Conservation (phyloP, 805 yeast species). For the Brettanomyces sp. region DNA sequence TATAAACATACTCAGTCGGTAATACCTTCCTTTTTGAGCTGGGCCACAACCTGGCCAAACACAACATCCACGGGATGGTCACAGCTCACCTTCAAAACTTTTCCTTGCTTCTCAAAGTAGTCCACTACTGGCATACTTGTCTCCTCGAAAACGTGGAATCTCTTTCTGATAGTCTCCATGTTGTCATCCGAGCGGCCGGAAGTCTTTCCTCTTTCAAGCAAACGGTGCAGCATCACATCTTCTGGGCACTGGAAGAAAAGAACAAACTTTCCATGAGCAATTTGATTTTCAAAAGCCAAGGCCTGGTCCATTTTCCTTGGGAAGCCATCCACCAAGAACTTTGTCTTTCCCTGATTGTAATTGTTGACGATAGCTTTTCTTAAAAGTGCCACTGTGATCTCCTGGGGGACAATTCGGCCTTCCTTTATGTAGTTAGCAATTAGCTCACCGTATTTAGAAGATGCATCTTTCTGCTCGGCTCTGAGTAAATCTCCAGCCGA, state of each 20-base stretch:
- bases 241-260: conserved; percentile 79
- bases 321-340: conserved; percentile 88
- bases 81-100: conserved; percentile 73
- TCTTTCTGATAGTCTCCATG: conserved; percentile 78
- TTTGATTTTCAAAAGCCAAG: conserved; percentile 71
- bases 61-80: conserved; percentile 76
- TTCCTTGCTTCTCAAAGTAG: conserved; percentile 60
- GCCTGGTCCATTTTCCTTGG: conserved; percentile 99
- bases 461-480: conserved; percentile 80
- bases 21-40: conserved; percentile 40
- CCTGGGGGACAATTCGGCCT: conserved; percentile 90
- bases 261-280: conserved; percentile 62
- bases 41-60: conserved; percentile 55
- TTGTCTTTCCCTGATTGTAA: conserved; percentile 38
- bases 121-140: conserved; percentile 94
- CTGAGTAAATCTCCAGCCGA: conserved; percentile 96
- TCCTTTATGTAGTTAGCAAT: conserved; percentile 78
- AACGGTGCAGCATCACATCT: conserved; percentile 70
- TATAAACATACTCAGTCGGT: conserved; percentile 4
- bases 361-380: conserved; percentile 65
- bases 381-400: conserved; percentile 75
- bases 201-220: conserved; percentile 86
- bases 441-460: conserved; percentile 76
- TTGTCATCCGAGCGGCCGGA: conserved; percentile 93
- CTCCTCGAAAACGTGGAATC: conserved; percentile 78